Evolutionary conservation across 164 flowering plant species (phyloP).

Genomic region (Hamamelis virginiana): DNA sequence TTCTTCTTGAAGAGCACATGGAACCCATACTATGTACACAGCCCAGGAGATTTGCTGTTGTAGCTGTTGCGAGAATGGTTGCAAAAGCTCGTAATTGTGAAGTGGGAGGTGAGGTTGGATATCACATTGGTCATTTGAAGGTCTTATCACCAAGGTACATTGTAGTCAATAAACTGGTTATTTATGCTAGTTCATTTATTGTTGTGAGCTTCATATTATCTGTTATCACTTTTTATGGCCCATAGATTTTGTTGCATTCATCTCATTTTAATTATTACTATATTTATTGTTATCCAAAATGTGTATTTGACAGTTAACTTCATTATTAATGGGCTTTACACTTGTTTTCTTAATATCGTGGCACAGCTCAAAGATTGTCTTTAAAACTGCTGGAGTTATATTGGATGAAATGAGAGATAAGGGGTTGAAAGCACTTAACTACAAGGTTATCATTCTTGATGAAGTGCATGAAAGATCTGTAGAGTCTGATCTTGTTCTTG

Average conservation of each 20-base stretch:
- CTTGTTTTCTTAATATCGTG: background rate
- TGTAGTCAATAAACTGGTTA: background rate
- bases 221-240: too few relatives aligned
- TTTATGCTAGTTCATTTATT: background rate
- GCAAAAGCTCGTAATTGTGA: slow-evolving; percentile 79
- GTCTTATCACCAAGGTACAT: slow-evolving; percentile 61
- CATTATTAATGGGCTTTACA: background rate
- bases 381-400: slow-evolving; percentile 97
- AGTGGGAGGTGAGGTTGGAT: slow-evolving; percentile 92
- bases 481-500: slow-evolving; percentile 97
- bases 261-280: background rate
- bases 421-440: slow-evolving; percentile 75
- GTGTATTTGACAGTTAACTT: background rate
- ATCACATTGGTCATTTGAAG: slow-evolving; percentile 90
- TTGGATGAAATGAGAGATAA: slow-evolving; percentile 95
- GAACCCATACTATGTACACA: slow-evolving; percentile 90
- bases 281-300: background rate
- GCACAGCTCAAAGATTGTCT: slow-evolving; percentile 77
- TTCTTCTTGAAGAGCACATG: slow-evolving; percentile 68
- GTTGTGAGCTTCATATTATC: background rate
- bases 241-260: too few relatives aligned
- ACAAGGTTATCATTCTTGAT: slow-evolving; percentile 90
- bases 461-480: slow-evolving; percentile 99
- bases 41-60: slow-evolving; percentile 98
- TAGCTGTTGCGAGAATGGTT: slow-evolving; percentile 95